Base-by-base conservation (phyloP, 2,329 filamentous ascomycete genomes). In the Colletotrichum filicis region DNA sequence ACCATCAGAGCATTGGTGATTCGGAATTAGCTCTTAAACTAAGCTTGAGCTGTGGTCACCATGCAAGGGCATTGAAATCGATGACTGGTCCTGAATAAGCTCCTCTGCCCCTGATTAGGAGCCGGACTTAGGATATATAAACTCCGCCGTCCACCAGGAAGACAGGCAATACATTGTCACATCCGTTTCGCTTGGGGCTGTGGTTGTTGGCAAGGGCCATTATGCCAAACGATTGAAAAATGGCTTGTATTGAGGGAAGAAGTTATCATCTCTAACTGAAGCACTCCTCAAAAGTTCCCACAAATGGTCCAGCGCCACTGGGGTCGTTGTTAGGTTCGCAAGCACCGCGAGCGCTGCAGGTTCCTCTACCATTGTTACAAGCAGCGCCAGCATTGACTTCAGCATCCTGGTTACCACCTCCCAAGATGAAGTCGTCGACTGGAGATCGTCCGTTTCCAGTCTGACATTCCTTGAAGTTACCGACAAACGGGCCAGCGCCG, bases 321-420 rank as follows among this genome's bases (percentile, higher is more conserved):
- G 56, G 37, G 1, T 67, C 42, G 28, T 67, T 59, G n/a, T 67
- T 14, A 16, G 65, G 65, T 2, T 59, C 26, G 37, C 65, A 67
- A 14, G 55, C 26, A n/a, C 56, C 65, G 7, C 65, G 35, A 5
- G 26, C 22, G 28, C 42, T 53, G 55, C 65, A 67, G 6, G 26
- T 60, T n/a, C 65, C 56, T 35, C 65, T 52, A 0, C 30, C 49
- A 9, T 67, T 67, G 3, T 58, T 66, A 30, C 65, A 60, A 5
- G 56, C 37, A 42, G 37, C 37, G 3, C 37, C 37, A 7, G 37
- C 37, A 16, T 42, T 42, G 37, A 42, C 16, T 42, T 42, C 16
- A 8, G 37, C 37, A 42, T 42, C 16, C 37, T 42, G 37, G 7
- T 42, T 19, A 42, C 16, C 37, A 3, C 37, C 37, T 6, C 37